Conservation (phyloP, 2,329 filamentous ascomycete genomes). For the Spiromastix sp. region DNA sequence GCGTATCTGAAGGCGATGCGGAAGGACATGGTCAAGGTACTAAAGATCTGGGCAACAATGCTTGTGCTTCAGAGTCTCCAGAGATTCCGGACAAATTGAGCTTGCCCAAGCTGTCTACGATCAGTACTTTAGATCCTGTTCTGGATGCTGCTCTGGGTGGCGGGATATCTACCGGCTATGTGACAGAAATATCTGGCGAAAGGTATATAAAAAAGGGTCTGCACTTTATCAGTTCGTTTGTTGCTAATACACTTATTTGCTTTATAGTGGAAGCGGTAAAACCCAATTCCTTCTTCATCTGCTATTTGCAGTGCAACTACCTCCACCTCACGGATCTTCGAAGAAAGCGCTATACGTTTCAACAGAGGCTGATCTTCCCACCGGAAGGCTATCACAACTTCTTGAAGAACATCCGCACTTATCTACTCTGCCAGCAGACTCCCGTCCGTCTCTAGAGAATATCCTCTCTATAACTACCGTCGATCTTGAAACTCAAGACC, state of each 20-base stretch:
- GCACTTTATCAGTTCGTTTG: slow-evolving; percentile 2
- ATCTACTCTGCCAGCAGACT: slow-evolving; percentile 25
- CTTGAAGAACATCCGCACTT: slow-evolving; percentile 57
- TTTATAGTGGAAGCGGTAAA: slow-evolving; percentile 69
- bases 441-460: slow-evolving; percentile 57
- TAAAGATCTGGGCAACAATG: slow-evolving; percentile 11
- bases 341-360: slow-evolving; percentile 84
- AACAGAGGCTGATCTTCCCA: slow-evolving; percentile 79
- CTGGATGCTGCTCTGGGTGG: slow-evolving; percentile 66
- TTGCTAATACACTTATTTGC: slow-evolving; percentile 8
- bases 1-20: slow-evolving; percentile 9
- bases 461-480: slow-evolving; percentile 75
- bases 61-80: not conserved
- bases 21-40: slow-evolving; percentile 5
- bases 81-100: slow-evolving; percentile 7
- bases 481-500: slow-evolving; percentile 88
- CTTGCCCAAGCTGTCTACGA: slow-evolving; percentile 36
- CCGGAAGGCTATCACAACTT: slow-evolving; percentile 70
- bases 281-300: slow-evolving; percentile 85
- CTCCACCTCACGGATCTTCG: slow-evolving; percentile 58
- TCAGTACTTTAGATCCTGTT: slow-evolving; percentile 69
- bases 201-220: slow-evolving; percentile 42
- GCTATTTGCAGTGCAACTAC: slow-evolving; percentile 74
- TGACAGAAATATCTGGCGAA: slow-evolving; percentile 87
- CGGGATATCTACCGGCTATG: slow-evolving; percentile 67